Conservation (phyloP, 257 asterid genomes). For the Capsicum chinense region DNA sequence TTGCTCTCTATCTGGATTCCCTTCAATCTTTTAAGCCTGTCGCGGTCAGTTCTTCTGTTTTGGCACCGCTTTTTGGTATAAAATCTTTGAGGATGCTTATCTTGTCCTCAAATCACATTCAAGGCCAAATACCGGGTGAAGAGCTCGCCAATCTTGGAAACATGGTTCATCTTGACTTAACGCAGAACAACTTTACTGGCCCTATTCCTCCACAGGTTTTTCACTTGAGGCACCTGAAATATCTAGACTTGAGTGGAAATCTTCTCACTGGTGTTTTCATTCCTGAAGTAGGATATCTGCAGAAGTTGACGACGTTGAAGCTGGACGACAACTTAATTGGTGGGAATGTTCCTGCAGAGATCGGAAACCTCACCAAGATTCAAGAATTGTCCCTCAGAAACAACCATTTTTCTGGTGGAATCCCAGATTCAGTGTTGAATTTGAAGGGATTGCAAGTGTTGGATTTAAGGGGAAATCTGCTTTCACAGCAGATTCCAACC, state of each 20-base stretch:
- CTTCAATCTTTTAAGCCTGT: not conserved
- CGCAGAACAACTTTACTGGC: constrained; percentile 38
- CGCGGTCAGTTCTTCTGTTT: constrained; percentile 31
- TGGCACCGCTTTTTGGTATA: constrained; percentile 38
- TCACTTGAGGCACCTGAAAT: constrained; percentile 34
- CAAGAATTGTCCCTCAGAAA: constrained; percentile 30
- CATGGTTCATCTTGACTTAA: constrained; percentile 35
- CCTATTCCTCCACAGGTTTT: constrained; percentile 38
- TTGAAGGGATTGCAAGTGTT: constrained; percentile 29
- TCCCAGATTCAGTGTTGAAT: constrained; percentile 30
- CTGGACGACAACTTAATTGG: constrained; percentile 33
- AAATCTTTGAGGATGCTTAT: constrained; percentile 39
- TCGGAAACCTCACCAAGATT: constrained; percentile 38
- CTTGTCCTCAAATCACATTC: constrained; percentile 37
- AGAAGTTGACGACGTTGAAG: constrained; percentile 31
- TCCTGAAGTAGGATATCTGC: constrained; percentile 31
- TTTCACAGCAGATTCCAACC: constrained; percentile 33
- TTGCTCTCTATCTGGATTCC: constrained; percentile 28
- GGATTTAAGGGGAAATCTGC: constrained; percentile 35
- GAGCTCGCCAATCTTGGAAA: constrained; percentile 34
- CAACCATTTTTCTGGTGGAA: constrained; percentile 39
- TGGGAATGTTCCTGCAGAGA: constrained; percentile 39
- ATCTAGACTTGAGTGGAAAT: constrained; percentile 41
- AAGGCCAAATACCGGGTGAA: constrained; percentile 37
- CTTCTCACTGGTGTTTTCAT: constrained; percentile 30